Base-by-base conservation (phyloP, 345 rosid genomes). In the Sisymbrium irio region DNA sequence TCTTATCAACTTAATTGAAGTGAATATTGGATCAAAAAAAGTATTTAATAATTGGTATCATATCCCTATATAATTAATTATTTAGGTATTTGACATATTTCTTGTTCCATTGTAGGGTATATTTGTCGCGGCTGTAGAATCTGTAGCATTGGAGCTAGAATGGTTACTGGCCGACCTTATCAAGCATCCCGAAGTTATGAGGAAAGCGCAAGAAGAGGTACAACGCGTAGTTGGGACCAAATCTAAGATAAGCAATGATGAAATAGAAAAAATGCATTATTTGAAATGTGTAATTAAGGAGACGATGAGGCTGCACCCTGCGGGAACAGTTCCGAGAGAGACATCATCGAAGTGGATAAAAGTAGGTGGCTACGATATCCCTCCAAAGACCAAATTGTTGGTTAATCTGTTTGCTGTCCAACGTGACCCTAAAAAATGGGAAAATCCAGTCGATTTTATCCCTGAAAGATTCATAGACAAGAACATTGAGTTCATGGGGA, bases 121-220 rank as follows among this genome's bases (percentile, higher is more conserved):
- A 30, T 76, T 69, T 54, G 70, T 76, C 0, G 80, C 75, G 22
- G 80, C 75, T 19, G 8, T 64, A 47, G 80, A 76, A 55, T 68
- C 76, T 1, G 74, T 65, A 27, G 70, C 71, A 46, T 46, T 71
- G 58, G 69, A 53, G 64, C 55, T 76, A 3, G 80, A 76, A 22
- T 76, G 80, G 80, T 14, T 69, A 54, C 17, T 76, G 2, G 19
- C 80, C 0, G 80, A 76, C 57, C 71, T 76, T 11, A 63, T 76
- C 56, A 76, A 44, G 25, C 11, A 76, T 20, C 80, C 74, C 25
- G 12, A 63, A 8, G 36, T 69, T 19, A 4, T 69, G 11, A 62
- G 22, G 36, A 76, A 76, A 56, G 80, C 71, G 1, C 75, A 76
- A 76, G 76, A 69, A 62, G 80, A 76, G 32, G 75, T 76, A 36